Evolutionary conservation across 139 green algal genomes (phyloP).

Genomic region (Picochlorum sp.): DNA sequence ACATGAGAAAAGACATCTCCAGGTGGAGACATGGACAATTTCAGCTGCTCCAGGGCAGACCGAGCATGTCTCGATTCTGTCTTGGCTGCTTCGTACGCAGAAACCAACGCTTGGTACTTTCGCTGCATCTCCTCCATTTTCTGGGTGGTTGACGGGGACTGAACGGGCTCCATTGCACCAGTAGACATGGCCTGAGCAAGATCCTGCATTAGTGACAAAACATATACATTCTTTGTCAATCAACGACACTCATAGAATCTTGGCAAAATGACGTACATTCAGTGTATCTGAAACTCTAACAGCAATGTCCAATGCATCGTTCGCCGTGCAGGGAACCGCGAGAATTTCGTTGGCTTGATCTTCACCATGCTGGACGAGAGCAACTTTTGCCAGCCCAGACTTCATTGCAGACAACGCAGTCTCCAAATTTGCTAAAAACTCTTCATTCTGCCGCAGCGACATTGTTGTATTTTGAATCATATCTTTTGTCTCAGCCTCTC

Average conservation of each 20-base stretch:
- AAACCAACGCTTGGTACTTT: background rate
- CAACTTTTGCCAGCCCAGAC: background rate
- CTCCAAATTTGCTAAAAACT: background rate
- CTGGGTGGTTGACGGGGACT: no score
- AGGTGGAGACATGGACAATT: background rate
- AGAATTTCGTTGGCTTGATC: conserved; percentile 1
- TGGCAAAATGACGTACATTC: background rate
- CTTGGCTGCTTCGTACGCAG: conserved; percentile 8
- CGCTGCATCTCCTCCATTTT: no score
- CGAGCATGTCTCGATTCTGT: conserved; percentile 4
- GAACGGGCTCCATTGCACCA: no score
- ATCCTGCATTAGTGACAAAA: no score
- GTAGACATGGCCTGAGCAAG: no score
- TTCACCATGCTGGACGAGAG: background rate
- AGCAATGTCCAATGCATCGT: background rate
- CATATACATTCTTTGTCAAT: no score
- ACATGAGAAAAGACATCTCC: no score
- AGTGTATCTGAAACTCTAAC: background rate
- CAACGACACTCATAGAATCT: no score
- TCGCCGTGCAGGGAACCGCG: background rate
- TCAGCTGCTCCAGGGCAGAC: background rate
- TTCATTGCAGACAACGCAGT: background rate
- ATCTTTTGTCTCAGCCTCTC: conserved; percentile 2
- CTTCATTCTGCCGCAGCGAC: background rate
- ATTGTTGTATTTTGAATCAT: background rate